Percentiles rank a stretch among this genome's conserved stretches.
These are phyloP conservation scores for Mycena pura DNA, from an alignment of 768 basidiomycete species.

Conservation along the genomic window DNA sequence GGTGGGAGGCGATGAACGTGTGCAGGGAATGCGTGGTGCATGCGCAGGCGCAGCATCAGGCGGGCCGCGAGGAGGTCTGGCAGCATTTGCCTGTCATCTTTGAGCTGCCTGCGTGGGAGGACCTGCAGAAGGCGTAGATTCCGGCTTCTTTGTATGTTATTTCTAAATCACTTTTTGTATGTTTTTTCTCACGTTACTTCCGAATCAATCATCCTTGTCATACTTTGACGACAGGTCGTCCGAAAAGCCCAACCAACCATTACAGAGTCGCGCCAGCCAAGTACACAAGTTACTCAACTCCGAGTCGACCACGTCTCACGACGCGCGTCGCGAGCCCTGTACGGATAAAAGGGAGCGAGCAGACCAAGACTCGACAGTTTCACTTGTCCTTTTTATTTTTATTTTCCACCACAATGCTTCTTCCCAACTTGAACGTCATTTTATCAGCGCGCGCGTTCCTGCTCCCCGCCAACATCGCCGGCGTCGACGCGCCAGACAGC, in stretches of 20 bases:
- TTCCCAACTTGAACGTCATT: too few species aligned
- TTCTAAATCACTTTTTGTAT: background rate
- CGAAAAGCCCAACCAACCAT: too few species aligned
- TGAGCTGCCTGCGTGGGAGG: conserved; percentile 28
- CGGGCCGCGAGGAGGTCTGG: conserved; percentile 32
- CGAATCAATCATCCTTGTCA: background rate
- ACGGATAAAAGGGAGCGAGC: too few species aligned
- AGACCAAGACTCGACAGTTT: too few species aligned
- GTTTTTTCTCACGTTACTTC: background rate
- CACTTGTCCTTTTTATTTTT: background rate
- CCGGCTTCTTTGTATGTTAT: too few species aligned
- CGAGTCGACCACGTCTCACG: too few species aligned
- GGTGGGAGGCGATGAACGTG: conserved; percentile 30
- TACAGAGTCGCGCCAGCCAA: too few species aligned
- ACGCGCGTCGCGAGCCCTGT: background rate
- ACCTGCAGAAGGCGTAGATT: conserved; percentile 14
- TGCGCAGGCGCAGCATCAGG: conserved; percentile 29
- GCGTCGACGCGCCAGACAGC: background rate
- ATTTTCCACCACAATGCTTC: background rate
- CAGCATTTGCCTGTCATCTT: conserved; percentile 30
- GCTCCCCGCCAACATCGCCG: background rate
- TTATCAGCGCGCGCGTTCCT: background rate
- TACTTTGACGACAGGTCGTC: too few species aligned
- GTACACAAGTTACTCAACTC: too few species aligned
- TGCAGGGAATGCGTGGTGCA: conserved; percentile 27